Conservation (phyloP, 2,329 filamentous ascomycete species). For the Aspergillus brasiliensis region DNA sequence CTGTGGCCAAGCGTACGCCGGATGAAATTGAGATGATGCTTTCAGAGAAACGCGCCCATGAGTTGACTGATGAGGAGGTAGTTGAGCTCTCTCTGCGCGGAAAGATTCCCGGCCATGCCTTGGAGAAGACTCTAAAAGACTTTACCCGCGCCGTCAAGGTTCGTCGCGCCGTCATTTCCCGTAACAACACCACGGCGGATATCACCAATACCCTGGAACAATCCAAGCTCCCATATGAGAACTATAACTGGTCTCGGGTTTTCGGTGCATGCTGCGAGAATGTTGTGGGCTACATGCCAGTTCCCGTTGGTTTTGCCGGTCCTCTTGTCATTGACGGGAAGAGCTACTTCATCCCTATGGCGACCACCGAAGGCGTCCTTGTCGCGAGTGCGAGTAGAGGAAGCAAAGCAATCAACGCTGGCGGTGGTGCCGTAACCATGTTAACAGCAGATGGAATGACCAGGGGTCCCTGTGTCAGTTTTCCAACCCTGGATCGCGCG, state of each 20-base stretch:
- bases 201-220: slow-evolving; percentile 74
- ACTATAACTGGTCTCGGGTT: slow-evolving; percentile 95
- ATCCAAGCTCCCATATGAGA: slow-evolving; percentile 83
- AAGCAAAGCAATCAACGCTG: slow-evolving; percentile 96
- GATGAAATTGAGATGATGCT: slow-evolving; percentile 77
- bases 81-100: slow-evolving; percentile 81
- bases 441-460: slow-evolving; percentile 98
- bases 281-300: slow-evolving; percentile 90
- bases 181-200: slow-evolving; percentile 77
- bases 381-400: slow-evolving; percentile 92
- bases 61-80: slow-evolving; percentile 70
- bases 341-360: slow-evolving; percentile 97
- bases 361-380: slow-evolving; percentile 94
- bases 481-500: slow-evolving; percentile 84
- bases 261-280: slow-evolving; percentile 98
- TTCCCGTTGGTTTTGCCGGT: slow-evolving; percentile 92
- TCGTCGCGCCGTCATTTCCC: slow-evolving; percentile 80
- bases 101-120: slow-evolving; percentile 90
- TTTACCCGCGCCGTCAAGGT: slow-evolving; percentile 89
- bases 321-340: slow-evolving; percentile 92
- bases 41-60: not conserved
- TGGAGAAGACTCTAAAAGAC: slow-evolving; percentile 79
- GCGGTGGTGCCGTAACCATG: slow-evolving; percentile 88
- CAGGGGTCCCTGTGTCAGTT: slow-evolving; percentile 87
- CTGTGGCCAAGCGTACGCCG: slow-evolving; percentile 57